Base-by-base conservation (phyloP, 1,284 basidiomycete species). In the Cryptococcus wingfieldii region DNA sequence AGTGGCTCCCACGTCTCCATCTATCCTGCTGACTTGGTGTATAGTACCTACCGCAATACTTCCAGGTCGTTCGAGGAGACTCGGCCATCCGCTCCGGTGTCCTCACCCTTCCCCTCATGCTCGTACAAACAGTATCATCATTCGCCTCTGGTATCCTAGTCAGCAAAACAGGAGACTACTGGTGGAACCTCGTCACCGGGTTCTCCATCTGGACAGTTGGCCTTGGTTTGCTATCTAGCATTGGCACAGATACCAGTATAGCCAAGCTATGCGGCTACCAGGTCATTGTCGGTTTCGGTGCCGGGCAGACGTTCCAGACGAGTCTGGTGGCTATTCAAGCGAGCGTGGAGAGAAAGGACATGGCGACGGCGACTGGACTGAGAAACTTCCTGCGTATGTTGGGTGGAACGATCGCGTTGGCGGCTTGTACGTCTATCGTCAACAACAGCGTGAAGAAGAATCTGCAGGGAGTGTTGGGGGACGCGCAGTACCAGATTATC, bases 181-280 rank as follows among this genome's bases (percentile, higher is more conserved):
- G 82, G 51, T 79, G 77, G 18, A 84, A 84, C 48, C 82, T 89
- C 45, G 80, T 85, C 54, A 63, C 79, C 18, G 87, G 88, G 0
- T 90, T 88, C 67, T 76, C 77, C 0, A 74, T 86, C n/a, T 88
- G 85, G 85, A 80, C 85, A 0, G 76, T 88, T 28, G 86, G 83
- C 0, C 82, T 84, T 47, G 88, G 88, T 1, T 80, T 86, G 41
- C 71, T 89, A 8, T 85, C 86, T 2, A 86, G 83, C 0, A 78
- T 88, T 43, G 80, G 76, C 1, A 75, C 78, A 1, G 68, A 74
- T 6, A 83, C 86, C 0, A 64, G 77, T 1, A 79, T 82, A 45
- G 82, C 79, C 0, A 72, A 82, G 1, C 70, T 87, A n/a, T 82
- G 87, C 0, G 78, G 86, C 6, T 88, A 80, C 61, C 86, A 89